Base-by-base conservation (phyloP, 306 rosid genomes). In the Vigna mungo region DNA sequence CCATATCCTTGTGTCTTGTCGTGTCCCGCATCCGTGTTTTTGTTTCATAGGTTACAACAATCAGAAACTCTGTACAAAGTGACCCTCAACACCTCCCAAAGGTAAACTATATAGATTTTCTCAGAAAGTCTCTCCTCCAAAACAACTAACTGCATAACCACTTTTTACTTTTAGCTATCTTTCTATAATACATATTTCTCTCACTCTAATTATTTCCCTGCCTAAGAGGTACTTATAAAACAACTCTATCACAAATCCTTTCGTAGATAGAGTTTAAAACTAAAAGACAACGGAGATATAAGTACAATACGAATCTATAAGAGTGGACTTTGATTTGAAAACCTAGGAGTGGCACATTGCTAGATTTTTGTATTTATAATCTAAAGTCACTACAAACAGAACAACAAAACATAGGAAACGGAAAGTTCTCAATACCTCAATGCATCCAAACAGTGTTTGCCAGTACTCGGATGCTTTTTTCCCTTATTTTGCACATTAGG, bases 401-500 rank as follows among this genome's bases (percentile, higher is more conserved):
- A 69, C 69, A 68, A 23, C 20, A 74, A 11, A 6, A 11, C 63
- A 55, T 78, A 69, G 51, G 75, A 78, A 71, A 69, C 46, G 43
- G 52, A 79, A 73, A 78, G 74, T 32, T 67, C 41, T 56, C 20
- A 60, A 71, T 84, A 95, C 98, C 98, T 90, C 76, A 95, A 79
- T 18, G 90, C 80, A 75, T 95, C 98, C 96, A 90, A 86, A 78
- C 92, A 92, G 75, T 89, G 96, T 85, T 95, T 95, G 83, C 78
- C 93, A 17, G 98, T 95, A 83, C 97, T 95, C n/a, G 89, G 92
- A 84, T 95, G 98, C 67, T 85, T 88, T 64, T 92, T 95, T 69
- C 97, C 97, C 75, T 89, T 90, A 64, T 88, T 87, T 72, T 81
- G 75, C 53, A 89, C 90, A 59, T 84, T 91, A 77, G 98, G 97